Percentiles rank a stretch among this genome's conserved stretches.
Conservation (phyloP, 2,329 filamentous ascomycete genomes). For the Microsporum ferrugineum region DNA sequence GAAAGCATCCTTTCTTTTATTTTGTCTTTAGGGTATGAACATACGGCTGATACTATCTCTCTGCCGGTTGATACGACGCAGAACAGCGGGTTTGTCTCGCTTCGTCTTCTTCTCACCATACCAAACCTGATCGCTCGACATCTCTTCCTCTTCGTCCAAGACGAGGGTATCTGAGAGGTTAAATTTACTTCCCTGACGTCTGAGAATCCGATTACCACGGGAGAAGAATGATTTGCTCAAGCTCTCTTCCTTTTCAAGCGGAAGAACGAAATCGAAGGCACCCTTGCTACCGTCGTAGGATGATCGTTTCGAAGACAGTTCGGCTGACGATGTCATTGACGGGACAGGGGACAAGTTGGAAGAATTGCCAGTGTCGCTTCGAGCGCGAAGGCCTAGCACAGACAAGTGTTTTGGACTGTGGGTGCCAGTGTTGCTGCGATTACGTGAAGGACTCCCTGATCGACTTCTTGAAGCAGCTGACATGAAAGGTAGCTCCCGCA, state of each 20-base stretch:
- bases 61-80: conserved; percentile 24
- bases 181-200: conserved; percentile 38
- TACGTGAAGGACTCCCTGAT: conserved; percentile 8
- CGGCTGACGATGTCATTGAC: conserved; percentile 29
- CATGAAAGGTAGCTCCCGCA: conserved; percentile 10
- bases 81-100: conserved; percentile 19
- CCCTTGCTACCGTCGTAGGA: conserved; percentile 25
- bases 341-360: conserved; percentile 36
- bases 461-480: conserved; percentile 10
- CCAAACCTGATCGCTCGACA: conserved; percentile 22
- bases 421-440: conserved; percentile 15
- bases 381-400: conserved; percentile 30
- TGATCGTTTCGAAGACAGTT: conserved; percentile 21
- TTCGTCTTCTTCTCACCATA: conserved; percentile 19
- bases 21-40: conserved; percentile 14
- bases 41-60: conserved; percentile 28
- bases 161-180: conserved; percentile 29
- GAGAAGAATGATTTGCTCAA: conserved; percentile 32
- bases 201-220: conserved; percentile 37
- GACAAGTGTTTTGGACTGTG: conserved; percentile 31
- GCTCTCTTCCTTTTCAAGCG: conserved; percentile 26
- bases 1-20: not conserved
- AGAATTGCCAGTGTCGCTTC: conserved; percentile 38
- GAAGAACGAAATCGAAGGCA: conserved; percentile 20
- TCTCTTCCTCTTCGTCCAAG: conserved; percentile 32